Evolutionary conservation across 1,139 yeast species (phyloP).

Genomic region (Candida sp.): DNA sequence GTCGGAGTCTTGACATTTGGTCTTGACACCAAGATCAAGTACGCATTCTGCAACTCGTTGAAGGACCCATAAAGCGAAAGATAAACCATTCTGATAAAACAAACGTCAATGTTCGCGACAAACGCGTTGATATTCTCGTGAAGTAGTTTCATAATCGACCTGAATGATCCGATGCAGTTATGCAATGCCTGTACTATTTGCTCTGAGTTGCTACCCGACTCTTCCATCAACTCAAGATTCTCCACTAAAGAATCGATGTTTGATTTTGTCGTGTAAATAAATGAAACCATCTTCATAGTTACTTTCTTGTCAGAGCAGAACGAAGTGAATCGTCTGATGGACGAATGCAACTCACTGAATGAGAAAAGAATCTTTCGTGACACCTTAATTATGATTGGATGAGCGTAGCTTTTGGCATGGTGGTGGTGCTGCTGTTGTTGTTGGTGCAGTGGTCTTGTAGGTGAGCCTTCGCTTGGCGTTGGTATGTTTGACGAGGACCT

Average conservation of each 20-base stretch:
- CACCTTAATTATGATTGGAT: slow-evolving; percentile 45
- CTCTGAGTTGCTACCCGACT: slow-evolving; percentile 33
- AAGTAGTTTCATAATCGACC: slow-evolving; percentile 51
- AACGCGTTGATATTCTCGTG: slow-evolving; percentile 51
- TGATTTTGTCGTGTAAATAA: slow-evolving; percentile 58
- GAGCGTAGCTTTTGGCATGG: slow-evolving; percentile 18
- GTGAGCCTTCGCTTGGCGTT: slow-evolving; percentile 9
- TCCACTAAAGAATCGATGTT: slow-evolving; percentile 65
- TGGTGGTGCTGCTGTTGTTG: not conserved
- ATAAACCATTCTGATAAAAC: slow-evolving; percentile 74
- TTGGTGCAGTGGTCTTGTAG: slow-evolving; percentile 8
- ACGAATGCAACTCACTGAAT: slow-evolving; percentile 73
- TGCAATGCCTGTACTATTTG: slow-evolving; percentile 35
- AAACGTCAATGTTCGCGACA: slow-evolving; percentile 63
- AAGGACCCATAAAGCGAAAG: slow-evolving; percentile 75
- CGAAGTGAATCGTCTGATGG: slow-evolving; percentile 66
- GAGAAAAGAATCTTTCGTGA: slow-evolving; percentile 62
- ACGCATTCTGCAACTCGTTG: slow-evolving; percentile 77
- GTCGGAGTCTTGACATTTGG: slow-evolving; percentile 14
- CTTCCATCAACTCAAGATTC: slow-evolving; percentile 60
- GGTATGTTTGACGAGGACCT: slow-evolving; percentile 1
- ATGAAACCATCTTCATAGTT: slow-evolving; percentile 60
- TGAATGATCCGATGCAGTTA: slow-evolving; percentile 49
- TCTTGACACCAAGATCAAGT: slow-evolving; percentile 53
- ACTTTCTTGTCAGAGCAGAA: slow-evolving; percentile 69